Conservation (phyloP, 2,329 filamentous ascomycete species). For the Fusarium xylarioides region DNA sequence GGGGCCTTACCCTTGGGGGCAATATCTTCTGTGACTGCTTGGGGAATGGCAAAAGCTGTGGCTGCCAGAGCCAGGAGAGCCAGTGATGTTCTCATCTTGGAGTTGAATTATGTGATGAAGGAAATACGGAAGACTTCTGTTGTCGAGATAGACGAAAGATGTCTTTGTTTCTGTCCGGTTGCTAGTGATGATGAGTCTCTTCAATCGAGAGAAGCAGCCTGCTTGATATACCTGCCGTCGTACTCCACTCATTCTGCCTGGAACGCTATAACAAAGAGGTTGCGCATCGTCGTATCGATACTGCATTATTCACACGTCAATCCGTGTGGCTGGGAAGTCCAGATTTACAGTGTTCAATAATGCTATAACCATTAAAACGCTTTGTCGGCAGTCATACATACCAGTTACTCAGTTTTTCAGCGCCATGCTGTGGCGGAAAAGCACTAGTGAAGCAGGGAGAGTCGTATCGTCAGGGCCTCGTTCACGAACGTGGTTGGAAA, state of each 20-base stretch:
- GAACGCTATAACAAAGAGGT: constrained; percentile 13
- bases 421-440: constrained; percentile 2
- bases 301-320: constrained; percentile 27
- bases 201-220: not conserved
- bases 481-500: constrained; percentile 6
- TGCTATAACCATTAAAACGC: constrained; percentile 6
- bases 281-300: not conserved
- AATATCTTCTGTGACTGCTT: constrained; percentile 56
- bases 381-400: constrained; percentile 1
- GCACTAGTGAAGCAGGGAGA: constrained; percentile 18
- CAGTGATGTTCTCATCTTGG: constrained; percentile 36
- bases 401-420: not conserved
- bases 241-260: constrained; percentile 1
- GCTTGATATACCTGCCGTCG: constrained; percentile 30
- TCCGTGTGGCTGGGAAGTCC: constrained; percentile 21
- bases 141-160: not conserved
- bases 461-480: not conserved
- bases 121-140: no score
- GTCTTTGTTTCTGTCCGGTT: not conserved
- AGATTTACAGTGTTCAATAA: not conserved
- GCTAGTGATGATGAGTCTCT: not conserved
- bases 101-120: not conserved
- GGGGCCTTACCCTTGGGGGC: constrained; percentile 60
- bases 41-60: constrained; percentile 53
- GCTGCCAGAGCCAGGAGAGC: constrained; percentile 50